These are phyloP conservation scores for Vaccinium macrocarpon DNA, from an alignment of 148 eudicot genomes.

Conservation along the genomic window DNA sequence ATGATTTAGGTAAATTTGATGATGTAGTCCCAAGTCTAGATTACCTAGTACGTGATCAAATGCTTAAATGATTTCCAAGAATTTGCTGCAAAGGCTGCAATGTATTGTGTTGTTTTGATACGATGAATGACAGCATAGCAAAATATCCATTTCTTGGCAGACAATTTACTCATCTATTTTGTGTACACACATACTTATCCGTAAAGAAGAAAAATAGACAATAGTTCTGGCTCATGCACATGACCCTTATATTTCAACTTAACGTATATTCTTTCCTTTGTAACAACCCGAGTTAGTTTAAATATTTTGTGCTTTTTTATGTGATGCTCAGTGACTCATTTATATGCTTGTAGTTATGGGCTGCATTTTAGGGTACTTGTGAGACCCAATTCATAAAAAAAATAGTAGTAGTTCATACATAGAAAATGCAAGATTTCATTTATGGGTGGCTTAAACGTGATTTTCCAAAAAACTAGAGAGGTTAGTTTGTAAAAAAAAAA, in stretches of 20 bases:
- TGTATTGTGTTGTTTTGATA: background rate
- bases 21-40: background rate
- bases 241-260: background rate
- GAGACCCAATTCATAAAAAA: too few relatives aligned
- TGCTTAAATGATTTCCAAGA: background rate
- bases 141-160: background rate
- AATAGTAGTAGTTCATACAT: too few relatives aligned
- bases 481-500: too few relatives aligned
- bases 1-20: slow-evolving; percentile 76
- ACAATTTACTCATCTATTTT: background rate
- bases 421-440: too few relatives aligned
- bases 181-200: background rate
- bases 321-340: too few relatives aligned
- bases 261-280: background rate
- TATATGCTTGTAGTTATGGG: too few relatives aligned
- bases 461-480: too few relatives aligned
- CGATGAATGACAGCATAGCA: background rate
- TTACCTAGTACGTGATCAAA: background rate
- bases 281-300: too few relatives aligned
- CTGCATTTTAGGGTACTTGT: too few relatives aligned
- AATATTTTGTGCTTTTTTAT: too few relatives aligned
- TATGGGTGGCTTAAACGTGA: too few relatives aligned
- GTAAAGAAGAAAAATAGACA: background rate
- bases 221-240: background rate
- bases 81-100: background rate